Conservation (phyloP, 2,329 filamentous ascomycete genomes). For the Pseudocercospora cruenta region DNA sequence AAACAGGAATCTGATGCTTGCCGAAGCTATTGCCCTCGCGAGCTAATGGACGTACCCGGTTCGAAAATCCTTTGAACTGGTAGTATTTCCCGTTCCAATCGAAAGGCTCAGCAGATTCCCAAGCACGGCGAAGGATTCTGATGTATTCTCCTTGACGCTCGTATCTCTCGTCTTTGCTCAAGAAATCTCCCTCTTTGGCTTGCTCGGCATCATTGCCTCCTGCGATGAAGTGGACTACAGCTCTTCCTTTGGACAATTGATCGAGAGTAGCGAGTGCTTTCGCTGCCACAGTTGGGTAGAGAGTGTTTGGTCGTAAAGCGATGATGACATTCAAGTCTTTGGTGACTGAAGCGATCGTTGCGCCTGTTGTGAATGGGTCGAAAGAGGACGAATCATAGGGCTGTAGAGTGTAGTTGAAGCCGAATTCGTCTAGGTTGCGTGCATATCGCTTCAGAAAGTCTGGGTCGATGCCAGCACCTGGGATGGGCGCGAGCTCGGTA, state of each 20-base stretch:
- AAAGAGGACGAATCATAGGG: slow-evolving; percentile 61
- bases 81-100: slow-evolving; percentile 66
- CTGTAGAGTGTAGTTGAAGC: slow-evolving; percentile 64
- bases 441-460: slow-evolving; percentile 62
- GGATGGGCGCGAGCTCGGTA: slow-evolving; percentile 59
- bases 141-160: slow-evolving; percentile 65
- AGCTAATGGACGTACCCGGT: slow-evolving; percentile 52
- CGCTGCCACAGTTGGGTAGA: slow-evolving; percentile 65
- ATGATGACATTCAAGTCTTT: slow-evolving; percentile 66
- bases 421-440: slow-evolving; percentile 61
- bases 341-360: slow-evolving; percentile 60
- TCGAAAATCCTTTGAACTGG: slow-evolving; percentile 62
- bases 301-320: slow-evolving; percentile 63
- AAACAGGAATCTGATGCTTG: slow-evolving; percentile 57
- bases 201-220: slow-evolving; percentile 65
- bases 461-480: slow-evolving; percentile 57
- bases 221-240: slow-evolving; percentile 66
- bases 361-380: slow-evolving; percentile 63
- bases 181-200: slow-evolving; percentile 63
- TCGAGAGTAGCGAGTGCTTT: slow-evolving; percentile 65
- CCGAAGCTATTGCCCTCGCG: slow-evolving; percentile 41
- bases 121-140: slow-evolving; percentile 61
- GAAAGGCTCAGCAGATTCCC: slow-evolving; percentile 60
- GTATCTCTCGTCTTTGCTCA: slow-evolving; percentile 62
- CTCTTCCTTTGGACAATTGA: slow-evolving; percentile 61